Base-by-base conservation (phyloP, 148 eudicot species). In the Fallopia convolvulus region DNA sequence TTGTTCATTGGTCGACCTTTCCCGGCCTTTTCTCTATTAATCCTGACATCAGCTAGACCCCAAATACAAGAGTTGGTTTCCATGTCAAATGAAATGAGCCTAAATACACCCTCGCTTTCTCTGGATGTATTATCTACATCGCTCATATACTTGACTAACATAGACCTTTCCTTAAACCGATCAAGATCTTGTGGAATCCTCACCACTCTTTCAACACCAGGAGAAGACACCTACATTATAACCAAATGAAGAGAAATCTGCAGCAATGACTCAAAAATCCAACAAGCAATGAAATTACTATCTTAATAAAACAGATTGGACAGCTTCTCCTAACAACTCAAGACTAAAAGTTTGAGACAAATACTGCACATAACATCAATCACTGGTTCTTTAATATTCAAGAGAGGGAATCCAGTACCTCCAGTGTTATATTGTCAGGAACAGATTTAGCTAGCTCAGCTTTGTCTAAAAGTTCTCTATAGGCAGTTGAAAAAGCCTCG, bases 1-100 rank as follows among this genome's bases (percentile, higher is more conserved):
- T 90, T 92, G 86, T 46, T 90, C 80, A 92, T 89, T 2, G 94
- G 97, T 81, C 92, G 89, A 75, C 97, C 97, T 83, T 89, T 92
- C 53, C 98, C 94, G 32, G 97, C 91, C 14, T 90, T 93, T 74
- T 89, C 94, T 87, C 97, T 80, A 52, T 93, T 91, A 72, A 83
- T 80, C 82, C 83, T 90, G 32, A 93, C 90, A 85, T 91, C 90
- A 50, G 97, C 97, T 74, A 93, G 61, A 21, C 89, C 91, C 98
- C 97, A 93, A 23, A 84, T 86, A 80, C 98, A 93, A 83, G 79
- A 86, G 0, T 76, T 79, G 26, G 82, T 80, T 72, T 86, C 90
- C 21, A 81, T 20, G 79, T 91, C 89, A 58, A 84, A 90, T 12
- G 94, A 87, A 77, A 90, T 72, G 21, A 93, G 88, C 85, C 80